Evolutionary conservation across 2,329 filamentous ascomycete species (phyloP), one percentile per base, ranked within the genome.

Genomic region (Epichloe gansuensis): DNA sequence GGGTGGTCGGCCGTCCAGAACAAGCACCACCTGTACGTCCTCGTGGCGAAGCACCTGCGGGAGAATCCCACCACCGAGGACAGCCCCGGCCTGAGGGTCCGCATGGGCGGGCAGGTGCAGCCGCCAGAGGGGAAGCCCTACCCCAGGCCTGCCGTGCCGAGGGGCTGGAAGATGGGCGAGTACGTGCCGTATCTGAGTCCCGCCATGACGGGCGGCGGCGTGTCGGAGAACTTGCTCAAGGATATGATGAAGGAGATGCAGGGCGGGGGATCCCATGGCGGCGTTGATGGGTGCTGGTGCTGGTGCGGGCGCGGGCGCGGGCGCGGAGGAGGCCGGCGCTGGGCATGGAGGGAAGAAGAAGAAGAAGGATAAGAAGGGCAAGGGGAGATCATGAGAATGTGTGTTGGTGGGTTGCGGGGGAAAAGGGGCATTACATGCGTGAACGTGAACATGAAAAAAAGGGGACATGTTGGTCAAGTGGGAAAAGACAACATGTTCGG

Each of bases 201-300:
- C 0, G 93, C 90, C 17, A 79, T 97, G 70, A 93, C 87, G 51
- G 93, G 93, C 8, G 93, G 93, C 11, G 93, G 93, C 38, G 88
- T 97, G 11, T 91, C 83, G 56, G 93, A 98, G 68, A 95, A 97
- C 64, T 81, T 96, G 56, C 83, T 97, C 63, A 89, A 93, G 74
- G 91, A 96, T 60, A 95, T 96, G 77, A 95, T 97, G 91, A 85
- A 83, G 63, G 89, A 94, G 72, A 95, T 97, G 88, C 74, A 76
- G 62, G 68, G 68, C 3, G 71, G 69, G 70, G 0, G 73, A 75
- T 42, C 70, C 68, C 7, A 73, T 74, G 72, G 62, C 67, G 7
- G 72, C 70, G 39, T 56, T 72, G 52, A 72, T 72, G 69, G 67
- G 61, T 34, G 65, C 63, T 46, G 65, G 39, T 11, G n/a, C n/a